Evolutionary conservation across 2,329 filamentous ascomycete genomes (phyloP).

Genomic region (Purpureocillium lavendulum): DNA sequence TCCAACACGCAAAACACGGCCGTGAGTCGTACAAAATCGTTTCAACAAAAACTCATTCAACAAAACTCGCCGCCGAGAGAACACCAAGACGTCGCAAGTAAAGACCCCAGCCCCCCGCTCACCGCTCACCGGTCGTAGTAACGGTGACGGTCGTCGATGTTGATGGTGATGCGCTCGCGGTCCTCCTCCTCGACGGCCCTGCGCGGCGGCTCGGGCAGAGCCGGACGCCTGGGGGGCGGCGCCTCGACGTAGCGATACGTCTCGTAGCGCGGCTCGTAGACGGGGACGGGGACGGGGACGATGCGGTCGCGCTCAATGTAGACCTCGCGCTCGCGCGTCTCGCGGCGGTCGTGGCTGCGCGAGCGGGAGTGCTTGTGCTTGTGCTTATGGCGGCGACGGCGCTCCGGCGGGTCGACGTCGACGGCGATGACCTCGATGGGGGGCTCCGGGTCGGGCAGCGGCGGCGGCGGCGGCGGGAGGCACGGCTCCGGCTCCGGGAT

Average conservation of each 20-base stretch:
- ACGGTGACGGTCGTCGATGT: slow-evolving; percentile 23
- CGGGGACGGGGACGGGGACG: slow-evolving; percentile 34
- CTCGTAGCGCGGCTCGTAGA: slow-evolving; percentile 32
- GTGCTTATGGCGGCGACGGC: slow-evolving; percentile 12
- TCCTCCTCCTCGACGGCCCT: slow-evolving; percentile 22
- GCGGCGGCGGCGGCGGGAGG: slow-evolving; percentile 4
- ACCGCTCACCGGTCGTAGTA: slow-evolving; percentile 21
- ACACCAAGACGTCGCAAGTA: no score
- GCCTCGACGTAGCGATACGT: slow-evolving; percentile 47
- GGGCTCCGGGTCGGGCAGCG: slow-evolving; percentile 17
- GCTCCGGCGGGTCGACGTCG: slow-evolving; percentile 23
- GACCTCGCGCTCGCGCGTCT: slow-evolving; percentile 33
- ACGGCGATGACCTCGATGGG: slow-evolving; percentile 30
- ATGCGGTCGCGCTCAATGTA: slow-evolving; percentile 44
- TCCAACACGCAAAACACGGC: no score
- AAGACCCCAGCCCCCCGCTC: no score
- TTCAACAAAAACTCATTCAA: no score
- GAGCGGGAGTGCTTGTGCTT: slow-evolving; percentile 20
- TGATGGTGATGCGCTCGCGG: slow-evolving; percentile 15
- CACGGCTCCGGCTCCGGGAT: slow-evolving; percentile 6
- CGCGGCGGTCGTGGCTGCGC: slow-evolving; percentile 16
- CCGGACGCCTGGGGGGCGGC: slow-evolving; percentile 23
- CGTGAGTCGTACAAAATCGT: no score
- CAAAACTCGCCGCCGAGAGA: no score
- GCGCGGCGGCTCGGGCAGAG: slow-evolving; percentile 17